Evolutionary conservation across 345 rosid species (phyloP), one percentile per base, ranked within the genome.

Genomic region (Kandelia obovata): DNA sequence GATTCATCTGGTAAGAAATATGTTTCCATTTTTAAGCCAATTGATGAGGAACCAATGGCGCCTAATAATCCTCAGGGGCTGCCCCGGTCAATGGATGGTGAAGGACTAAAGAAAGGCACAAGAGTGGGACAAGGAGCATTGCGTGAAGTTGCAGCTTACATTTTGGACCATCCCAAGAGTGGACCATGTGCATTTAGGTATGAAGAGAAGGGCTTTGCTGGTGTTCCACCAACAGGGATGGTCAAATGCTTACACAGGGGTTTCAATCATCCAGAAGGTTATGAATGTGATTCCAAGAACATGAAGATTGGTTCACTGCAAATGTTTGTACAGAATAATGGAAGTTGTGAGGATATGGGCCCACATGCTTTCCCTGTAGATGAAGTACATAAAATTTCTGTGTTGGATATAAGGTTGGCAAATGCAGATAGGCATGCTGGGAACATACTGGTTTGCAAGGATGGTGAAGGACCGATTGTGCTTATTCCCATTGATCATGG

Each of bases 371-470:
- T 92, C 70, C 96, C 95, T 0, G 80, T 87, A 49, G 79, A 86
- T 39, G 92, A 92, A 80, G 95, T 90, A 31, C 95, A 92, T 77
- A 92, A 88, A 87, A 92, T 92, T 61, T 86, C 91, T 0, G 95
- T 92, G 75, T 67, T 90, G 77, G 98, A 92, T 81, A 86, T 92
- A 55, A 92, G 98, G 78, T 77, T 92, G 84, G 98, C 96, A 51
- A 92, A 92, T 84, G 85, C 96, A n/a, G 96, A 90, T 79, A 86
- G 98, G 51, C 96, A 92, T 51, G 90, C 88, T 60, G 98, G 98
- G 64, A 92, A 92, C 79, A 90, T 92, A 75, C 72, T 92, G 87
- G 75, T 92, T 67, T 78, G 81, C 79, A 84, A 74, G 75, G 83
- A 85, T 3, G 78, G 80, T 56, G 77, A 72, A 47, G 87, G 85